Base-by-base conservation (phyloP, 129 eudicot genomes). In the Heracleum sosnowskyi region DNA sequence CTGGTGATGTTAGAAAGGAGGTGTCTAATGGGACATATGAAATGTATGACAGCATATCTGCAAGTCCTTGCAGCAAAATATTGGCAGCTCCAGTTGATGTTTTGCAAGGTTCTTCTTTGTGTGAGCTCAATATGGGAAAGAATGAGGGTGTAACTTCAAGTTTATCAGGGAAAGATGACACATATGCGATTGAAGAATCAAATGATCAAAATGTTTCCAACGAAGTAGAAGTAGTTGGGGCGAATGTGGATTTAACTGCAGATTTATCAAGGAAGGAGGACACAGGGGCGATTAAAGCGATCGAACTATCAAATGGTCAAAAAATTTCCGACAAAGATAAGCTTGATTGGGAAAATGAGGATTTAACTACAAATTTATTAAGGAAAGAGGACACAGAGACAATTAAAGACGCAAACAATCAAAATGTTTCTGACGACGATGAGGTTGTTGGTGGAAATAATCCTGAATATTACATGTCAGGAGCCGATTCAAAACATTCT, bases 311-410 rank as follows among this genome's bases (percentile, higher is more conserved):
- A 74, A 76, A 71, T 76, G 79, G 39, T 40, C 75, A 73, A 22
- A 64, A 4, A 7, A 29, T 10, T 63, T 84, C 63, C 44, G 78
- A 37, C 29, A 51, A 83, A 57, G 81, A 77, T 66, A 86, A 68
- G 69, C 77, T 76, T 77, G 84, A 82, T 85, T 78, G 75, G 24
- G 84, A 85, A 44, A 83, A 76, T 35, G 83, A 83, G 75, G 87
- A 87, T 73, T 82, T 76, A 34, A 82, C 79, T 40, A 42, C 78
- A 63, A 78, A 66, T 76, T 45, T 55, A 3, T 79, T 83, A 10
- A 77, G 82, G 69, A 75, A 70, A 64, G 86, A 89, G 75, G 81
- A 76, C 62, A 57, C 34, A 13, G 89, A 64, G 46, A 77, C 42
- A 73, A 78, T 81, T 76, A 34, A 60, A 60, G 11, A 60, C 0